Conservation (phyloP, 148 eudicot genomes). For the Suaeda aralocaspica region DNA sequence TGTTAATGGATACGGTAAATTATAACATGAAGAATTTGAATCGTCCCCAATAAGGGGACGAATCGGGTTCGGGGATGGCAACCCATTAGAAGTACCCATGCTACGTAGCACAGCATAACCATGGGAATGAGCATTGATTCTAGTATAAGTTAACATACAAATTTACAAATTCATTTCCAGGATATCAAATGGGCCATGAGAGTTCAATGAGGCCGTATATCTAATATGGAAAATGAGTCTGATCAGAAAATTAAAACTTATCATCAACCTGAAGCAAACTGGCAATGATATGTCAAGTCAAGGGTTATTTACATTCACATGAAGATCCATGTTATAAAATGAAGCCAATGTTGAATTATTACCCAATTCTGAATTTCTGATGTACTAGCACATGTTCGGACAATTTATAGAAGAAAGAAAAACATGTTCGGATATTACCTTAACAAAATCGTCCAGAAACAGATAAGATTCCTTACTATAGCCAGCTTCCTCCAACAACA, state of each 20-base stretch:
- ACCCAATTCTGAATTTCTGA: not conserved
- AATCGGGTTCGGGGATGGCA: too few relatives aligned
- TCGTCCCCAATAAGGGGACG: too few relatives aligned
- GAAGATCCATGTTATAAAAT: constrained; percentile 3
- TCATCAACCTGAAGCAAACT: not conserved
- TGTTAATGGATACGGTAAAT: too few relatives aligned
- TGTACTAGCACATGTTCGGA: not conserved
- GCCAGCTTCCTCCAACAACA: constrained; percentile 75
- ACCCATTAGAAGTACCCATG: too few relatives aligned
- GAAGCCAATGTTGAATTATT: not conserved
- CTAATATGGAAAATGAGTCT: not conserved
- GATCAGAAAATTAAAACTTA: not conserved
- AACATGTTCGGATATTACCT: constrained; percentile 36
- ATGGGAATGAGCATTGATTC: too few relatives aligned
- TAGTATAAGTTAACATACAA: too few relatives aligned
- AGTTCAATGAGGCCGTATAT: not conserved
- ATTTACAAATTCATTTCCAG: too few relatives aligned
- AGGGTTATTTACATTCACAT: not conserved
- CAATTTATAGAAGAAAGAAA: not conserved
- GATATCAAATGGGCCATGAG: too few relatives aligned
- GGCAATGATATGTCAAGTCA: not conserved
- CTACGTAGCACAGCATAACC: too few relatives aligned
- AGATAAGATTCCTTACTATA: constrained; percentile 64
- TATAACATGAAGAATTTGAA: too few relatives aligned
- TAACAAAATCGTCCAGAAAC: constrained; percentile 66